Evolutionary conservation across 176 grass and related monocot species (phyloP).

Genomic region (Triticum timopheevii): DNA sequence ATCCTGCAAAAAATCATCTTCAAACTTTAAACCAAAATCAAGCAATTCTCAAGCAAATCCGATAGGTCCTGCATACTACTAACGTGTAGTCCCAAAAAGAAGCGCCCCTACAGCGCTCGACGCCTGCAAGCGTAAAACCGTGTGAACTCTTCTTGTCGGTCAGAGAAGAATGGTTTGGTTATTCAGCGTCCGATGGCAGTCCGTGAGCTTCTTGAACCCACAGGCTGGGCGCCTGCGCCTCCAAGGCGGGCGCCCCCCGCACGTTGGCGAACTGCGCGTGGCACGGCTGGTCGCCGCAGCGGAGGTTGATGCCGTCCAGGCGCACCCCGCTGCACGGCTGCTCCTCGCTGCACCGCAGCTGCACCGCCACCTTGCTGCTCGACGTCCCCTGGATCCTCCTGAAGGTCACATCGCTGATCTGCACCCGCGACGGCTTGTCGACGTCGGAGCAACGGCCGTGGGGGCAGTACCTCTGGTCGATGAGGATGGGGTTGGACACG

Average conservation of each 20-base stretch:
- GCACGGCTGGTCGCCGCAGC: constrained; percentile 24
- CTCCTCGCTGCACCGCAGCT: constrained; percentile 41
- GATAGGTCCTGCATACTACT: background rate
- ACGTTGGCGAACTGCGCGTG: background rate
- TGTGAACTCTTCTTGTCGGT: background rate
- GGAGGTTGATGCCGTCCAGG: constrained; percentile 32
- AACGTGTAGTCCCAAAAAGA: background rate
- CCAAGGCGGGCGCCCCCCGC: background rate
- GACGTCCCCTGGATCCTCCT: constrained; percentile 50
- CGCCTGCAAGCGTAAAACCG: background rate
- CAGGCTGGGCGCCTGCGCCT: background rate
- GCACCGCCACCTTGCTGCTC: constrained; percentile 27
- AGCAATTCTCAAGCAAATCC: background rate
- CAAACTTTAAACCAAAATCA: background rate
- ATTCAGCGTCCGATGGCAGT: background rate
- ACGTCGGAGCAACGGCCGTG: constrained; percentile 24
- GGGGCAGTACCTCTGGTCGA: constrained; percentile 74
- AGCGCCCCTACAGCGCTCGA: background rate
- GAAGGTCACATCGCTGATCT: constrained; percentile 53
- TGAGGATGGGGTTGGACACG: constrained; percentile 70
- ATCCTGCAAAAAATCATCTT: background rate
- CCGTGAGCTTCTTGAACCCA: background rate
- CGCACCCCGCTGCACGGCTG: constrained; percentile 38
- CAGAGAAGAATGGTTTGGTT: background rate
- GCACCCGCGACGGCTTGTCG: constrained; percentile 36